phyloP scores from a whole-genome alignment of 345 rosid species.

The Rhodamnia argentea region DNA sequence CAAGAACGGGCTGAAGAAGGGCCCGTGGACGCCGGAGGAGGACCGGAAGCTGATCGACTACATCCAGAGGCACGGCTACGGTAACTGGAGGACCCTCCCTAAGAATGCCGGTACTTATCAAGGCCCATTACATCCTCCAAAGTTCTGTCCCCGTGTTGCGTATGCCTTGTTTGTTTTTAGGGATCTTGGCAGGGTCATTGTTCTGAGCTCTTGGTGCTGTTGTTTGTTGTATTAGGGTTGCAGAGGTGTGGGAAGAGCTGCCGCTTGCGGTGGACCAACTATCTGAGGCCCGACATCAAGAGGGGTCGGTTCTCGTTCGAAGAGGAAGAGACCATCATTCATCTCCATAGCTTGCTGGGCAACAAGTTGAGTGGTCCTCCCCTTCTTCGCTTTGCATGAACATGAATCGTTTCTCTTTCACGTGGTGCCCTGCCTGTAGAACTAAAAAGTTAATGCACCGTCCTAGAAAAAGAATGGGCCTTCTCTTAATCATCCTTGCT shows the following conservation, averaged over 20 bases:
- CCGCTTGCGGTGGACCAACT: conserved; percentile 71
- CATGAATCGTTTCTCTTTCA: not conserved
- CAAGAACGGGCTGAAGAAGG: conserved; percentile 75
- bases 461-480: not conserved
- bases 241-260: conserved; percentile 83
- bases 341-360: conserved; percentile 57
- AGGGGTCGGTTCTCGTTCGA: conserved; percentile 66
- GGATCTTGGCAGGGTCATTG: not conserved
- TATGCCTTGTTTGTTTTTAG: not conserved
- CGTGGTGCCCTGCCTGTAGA: too few relatives aligned
- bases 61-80: conserved; percentile 69
- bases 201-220: not conserved
- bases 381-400: not conserved
- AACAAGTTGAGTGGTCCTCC: conserved; percentile 46
- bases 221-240: conserved; percentile 20
- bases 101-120: conserved; percentile 61
- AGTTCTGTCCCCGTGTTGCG: not conserved
- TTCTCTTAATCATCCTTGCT: not conserved
- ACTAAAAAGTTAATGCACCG: not conserved
- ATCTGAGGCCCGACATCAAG: conserved; percentile 72
- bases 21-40: conserved; percentile 92
- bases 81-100: conserved; percentile 94
- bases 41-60: conserved; percentile 61
- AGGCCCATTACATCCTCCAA: not conserved
- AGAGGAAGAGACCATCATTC: conserved; percentile 66